Conservation (phyloP, 768 basidiomycete genomes). For the Rhodocollybia butyracea region DNA sequence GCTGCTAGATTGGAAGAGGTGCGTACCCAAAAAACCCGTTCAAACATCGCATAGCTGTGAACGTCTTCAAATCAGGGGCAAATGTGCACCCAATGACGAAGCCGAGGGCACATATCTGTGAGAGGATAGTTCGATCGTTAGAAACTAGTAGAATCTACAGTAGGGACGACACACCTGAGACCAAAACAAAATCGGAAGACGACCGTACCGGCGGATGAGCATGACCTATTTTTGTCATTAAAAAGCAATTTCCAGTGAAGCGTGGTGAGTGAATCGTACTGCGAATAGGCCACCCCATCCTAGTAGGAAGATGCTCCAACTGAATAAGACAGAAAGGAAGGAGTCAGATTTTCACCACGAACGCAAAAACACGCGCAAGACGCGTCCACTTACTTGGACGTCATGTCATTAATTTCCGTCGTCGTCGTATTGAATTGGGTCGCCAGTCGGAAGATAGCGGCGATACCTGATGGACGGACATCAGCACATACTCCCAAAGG, state of each 20-base stretch:
- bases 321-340: constrained; percentile 14
- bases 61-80: constrained; percentile 52
- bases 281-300: constrained; percentile 61
- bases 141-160: not conserved
- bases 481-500: not conserved
- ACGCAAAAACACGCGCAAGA: not conserved
- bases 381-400: constrained; percentile 41
- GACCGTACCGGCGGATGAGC: constrained; percentile 59
- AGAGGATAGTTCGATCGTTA: no score
- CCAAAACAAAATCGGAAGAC: constrained; percentile 71
- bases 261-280: no score
- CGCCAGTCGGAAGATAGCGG: constrained; percentile 58
- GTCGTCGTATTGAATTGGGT: constrained; percentile 51
- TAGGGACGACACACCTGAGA: constrained; percentile 44
- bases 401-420: constrained; percentile 57
- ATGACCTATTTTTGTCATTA: no score
- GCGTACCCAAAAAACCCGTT: constrained; percentile 53
- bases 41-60: constrained; percentile 60
- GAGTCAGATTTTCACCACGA: constrained; percentile 5
- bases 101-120: constrained; percentile 49
- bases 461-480: constrained; percentile 41
- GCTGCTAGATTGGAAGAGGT: not conserved
- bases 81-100: constrained; percentile 61
- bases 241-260: no score
- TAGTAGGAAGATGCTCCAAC: constrained; percentile 64